Evolutionary conservation across 306 rosid genomes (phyloP).

Genomic region (Prinsepia uniflora): DNA sequence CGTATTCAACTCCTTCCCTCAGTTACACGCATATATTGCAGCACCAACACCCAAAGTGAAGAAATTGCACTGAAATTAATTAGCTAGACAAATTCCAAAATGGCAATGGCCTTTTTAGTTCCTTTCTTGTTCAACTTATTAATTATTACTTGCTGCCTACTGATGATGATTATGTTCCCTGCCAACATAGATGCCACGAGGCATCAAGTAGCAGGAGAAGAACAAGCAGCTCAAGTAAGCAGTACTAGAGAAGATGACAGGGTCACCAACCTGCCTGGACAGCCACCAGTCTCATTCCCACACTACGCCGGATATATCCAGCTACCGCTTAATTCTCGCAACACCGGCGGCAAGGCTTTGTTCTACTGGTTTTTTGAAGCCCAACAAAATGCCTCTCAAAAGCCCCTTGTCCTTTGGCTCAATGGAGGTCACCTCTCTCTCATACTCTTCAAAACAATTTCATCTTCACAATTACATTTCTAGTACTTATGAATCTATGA

Average conservation of each 20-base stretch:
- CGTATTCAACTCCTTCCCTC: too few relatives aligned
- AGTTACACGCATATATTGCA: too few relatives aligned
- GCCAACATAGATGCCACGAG: background rate
- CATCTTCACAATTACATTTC: too few relatives aligned
- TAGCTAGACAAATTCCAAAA: too few relatives aligned
- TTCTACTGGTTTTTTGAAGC: conserved; percentile 80
- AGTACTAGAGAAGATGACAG: conserved; percentile 49
- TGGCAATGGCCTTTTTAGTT: background rate
- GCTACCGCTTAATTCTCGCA: conserved; percentile 19
- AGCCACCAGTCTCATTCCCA: conserved; percentile 47
- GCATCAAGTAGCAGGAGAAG: background rate
- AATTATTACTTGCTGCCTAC: background rate
- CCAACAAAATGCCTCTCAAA: conserved; percentile 32
- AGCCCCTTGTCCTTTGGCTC: conserved; percentile 71
- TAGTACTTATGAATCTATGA: background rate
- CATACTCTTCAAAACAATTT: too few relatives aligned
- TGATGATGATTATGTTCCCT: background rate
- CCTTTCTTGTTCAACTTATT: background rate
- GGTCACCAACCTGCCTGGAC: conserved; percentile 53
- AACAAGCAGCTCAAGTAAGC: background rate
- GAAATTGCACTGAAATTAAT: too few relatives aligned
- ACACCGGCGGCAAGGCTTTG: conserved; percentile 35
- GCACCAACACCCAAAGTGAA: too few relatives aligned
- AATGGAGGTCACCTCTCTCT: conserved; percentile 48
- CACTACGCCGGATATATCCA: conserved; percentile 64